These are phyloP conservation scores for Aquilaria sinensis DNA, from an alignment of 345 rosid genomes.

Conservation along the genomic window DNA sequence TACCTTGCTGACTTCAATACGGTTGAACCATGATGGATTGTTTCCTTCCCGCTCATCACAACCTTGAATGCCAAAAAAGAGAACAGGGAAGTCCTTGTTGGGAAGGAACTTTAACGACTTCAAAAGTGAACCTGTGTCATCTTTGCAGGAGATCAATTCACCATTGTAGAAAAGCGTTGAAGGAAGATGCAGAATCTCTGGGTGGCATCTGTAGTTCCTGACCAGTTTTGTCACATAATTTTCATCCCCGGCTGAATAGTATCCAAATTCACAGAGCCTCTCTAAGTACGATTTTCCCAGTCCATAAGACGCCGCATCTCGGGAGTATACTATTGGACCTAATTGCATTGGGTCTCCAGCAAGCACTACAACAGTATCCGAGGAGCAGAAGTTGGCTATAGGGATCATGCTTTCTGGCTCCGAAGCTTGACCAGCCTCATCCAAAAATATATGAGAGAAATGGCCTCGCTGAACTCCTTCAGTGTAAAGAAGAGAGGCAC, in stretches of 20 bases:
- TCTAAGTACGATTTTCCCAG: slow-evolving; percentile 75
- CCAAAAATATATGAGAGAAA: slow-evolving; percentile 89
- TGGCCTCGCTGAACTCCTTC: slow-evolving; percentile 72
- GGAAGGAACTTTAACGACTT: slow-evolving; percentile 42
- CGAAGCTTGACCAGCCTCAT: slow-evolving; percentile 97
- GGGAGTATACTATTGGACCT: slow-evolving; percentile 86
- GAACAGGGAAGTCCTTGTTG: slow-evolving; percentile 66
- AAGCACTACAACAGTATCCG: slow-evolving; percentile 77
- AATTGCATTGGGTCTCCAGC: slow-evolving; percentile 97
- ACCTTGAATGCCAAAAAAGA: slow-evolving; percentile 89
- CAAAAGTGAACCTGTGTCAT: slow-evolving; percentile 36
- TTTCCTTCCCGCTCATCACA: slow-evolving; percentile 95
- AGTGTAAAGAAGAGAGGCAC: slow-evolving; percentile 68
- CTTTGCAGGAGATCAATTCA: slow-evolving; percentile 75
- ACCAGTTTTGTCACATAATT: slow-evolving; percentile 68
- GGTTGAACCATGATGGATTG: slow-evolving; percentile 94
- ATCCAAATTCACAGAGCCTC: slow-evolving; percentile 59
- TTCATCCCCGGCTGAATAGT: slow-evolving; percentile 42
- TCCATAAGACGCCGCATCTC: slow-evolving; percentile 54
- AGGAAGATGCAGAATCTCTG: slow-evolving; percentile 77
- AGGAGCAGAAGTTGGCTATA: slow-evolving; percentile 47
- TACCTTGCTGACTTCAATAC: slow-evolving; percentile 87
- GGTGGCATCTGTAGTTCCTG: slow-evolving; percentile 80
- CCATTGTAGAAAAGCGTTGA: slow-evolving; percentile 73
- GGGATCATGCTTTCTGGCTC: slow-evolving; percentile 95